Conservation (phyloP, 108 stramenopile genomes). For the Epipyxis sp. region DNA sequence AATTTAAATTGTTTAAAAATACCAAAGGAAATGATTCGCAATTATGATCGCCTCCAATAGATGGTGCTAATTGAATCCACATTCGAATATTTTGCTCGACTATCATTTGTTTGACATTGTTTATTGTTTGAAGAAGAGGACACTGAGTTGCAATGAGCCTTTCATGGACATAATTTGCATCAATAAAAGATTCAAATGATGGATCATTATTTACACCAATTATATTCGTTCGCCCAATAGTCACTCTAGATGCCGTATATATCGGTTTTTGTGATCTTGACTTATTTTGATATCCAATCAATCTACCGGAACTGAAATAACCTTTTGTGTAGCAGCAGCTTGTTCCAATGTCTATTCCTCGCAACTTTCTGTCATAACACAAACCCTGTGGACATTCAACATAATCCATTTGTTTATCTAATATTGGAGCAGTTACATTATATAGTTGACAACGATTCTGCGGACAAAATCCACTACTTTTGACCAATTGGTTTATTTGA, state of each 20-base stretch:
- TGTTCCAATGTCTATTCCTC: background rate
- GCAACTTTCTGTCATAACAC: background rate
- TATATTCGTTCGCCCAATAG: too few relatives aligned
- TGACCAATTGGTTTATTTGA: too few relatives aligned
- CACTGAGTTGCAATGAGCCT: constrained; percentile 3
- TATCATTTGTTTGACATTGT: background rate
- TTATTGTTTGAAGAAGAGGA: background rate
- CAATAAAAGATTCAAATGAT: too few relatives aligned
- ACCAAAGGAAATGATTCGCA: too few relatives aligned
- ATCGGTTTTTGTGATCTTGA: background rate
- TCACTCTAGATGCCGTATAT: background rate
- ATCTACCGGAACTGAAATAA: background rate
- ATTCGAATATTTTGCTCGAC: background rate
- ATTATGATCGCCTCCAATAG: too few relatives aligned
- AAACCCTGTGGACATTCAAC: background rate
- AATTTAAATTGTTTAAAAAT: too few relatives aligned
- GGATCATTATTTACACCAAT: too few relatives aligned
- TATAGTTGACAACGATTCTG: background rate
- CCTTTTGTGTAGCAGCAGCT: background rate
- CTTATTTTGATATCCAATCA: background rate
- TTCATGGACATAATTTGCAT: too few relatives aligned
- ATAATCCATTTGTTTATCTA: background rate
- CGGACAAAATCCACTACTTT: constrained; percentile 8
- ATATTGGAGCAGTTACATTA: too few relatives aligned
- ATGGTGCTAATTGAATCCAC: too few relatives aligned